Base-by-base conservation (phyloP, 1,284 basidiomycete species). In the Fomitopsis schrenkii region DNA sequence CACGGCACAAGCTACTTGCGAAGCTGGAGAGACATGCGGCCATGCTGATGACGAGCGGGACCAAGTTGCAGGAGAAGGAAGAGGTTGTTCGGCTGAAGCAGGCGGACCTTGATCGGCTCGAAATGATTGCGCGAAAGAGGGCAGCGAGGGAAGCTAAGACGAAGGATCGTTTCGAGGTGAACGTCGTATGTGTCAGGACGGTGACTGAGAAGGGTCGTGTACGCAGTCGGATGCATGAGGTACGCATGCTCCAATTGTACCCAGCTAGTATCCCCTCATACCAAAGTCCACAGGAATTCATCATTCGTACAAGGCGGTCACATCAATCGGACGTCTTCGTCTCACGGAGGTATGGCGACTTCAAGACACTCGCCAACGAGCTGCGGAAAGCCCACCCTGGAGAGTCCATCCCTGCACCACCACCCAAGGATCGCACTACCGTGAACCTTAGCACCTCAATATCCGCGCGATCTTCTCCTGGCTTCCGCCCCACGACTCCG, bases 311-410 rank as follows among this genome's bases (percentile, higher is more conserved):
- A 0, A 83, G 89, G 14, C 81, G 94, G 38, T 82, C 86, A 3
- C 83, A 85, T 12, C 82, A 83, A 63, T 80, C 80, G 1, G 95
- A 97, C 66, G 83, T 94, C 4, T 95, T 87, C 72, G 97, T 98
- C 2, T 93, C 94, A 1, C 84, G 97, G 62, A 82, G 97, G 64
- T 97, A 99, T 72, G 96, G 97, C 14, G 97, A 99, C 72, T 98
- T 99, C 75, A 89, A 82, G 68, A 90, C 94, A 3, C 81, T 98
- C 19, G 87, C 90, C 1, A 84, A 89, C 59, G 93, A 96, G 92
- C 84, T 98, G 26, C 88, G 89, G 50, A 90, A 92, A 74, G 87
- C 86, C 28, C 89, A 95, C 72, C 90, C 95, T 3, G 87, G 92
- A 54, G 86, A 91, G 68, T 77, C 84, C 22, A 83, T 97, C n/a